A percentile compares a stretch with the other conserved stretches of the same genome.
Conservation (phyloP, 192 early-diverging fungal species). For the Entomortierella chlamydospora region DNA sequence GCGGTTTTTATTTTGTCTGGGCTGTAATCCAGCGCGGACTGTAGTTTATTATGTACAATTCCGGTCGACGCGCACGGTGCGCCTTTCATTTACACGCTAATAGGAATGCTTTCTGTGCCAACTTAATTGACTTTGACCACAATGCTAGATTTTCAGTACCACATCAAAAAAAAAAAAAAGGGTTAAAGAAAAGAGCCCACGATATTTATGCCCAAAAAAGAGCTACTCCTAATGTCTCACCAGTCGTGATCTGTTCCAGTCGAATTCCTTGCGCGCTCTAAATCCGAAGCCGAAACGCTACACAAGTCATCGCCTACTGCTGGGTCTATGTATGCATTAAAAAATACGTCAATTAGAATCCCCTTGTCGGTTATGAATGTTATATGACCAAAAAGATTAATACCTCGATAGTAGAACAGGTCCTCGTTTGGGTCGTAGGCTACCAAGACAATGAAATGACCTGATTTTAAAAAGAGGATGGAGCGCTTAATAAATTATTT, state of each 20-base stretch:
- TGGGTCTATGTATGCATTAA: conserved; percentile 66
- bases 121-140: conserved; percentile 24
- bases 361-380: too few relatives aligned
- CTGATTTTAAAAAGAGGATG: conserved; percentile 39
- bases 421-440: conserved; percentile 85
- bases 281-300: conserved; percentile 65
- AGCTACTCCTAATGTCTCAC: conserved; percentile 24
- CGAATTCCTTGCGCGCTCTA: conserved; percentile 77
- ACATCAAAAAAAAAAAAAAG: not conserved
- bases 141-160: conserved; percentile 5
- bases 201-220: not conserved
- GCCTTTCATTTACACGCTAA: not conserved
- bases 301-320: conserved; percentile 80
- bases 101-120: not conserved
- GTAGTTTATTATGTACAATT: not conserved
- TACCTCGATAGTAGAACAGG: conserved; percentile 79
- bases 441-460: conserved; percentile 91
- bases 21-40: too few relatives aligned
- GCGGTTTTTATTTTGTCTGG: too few relatives aligned
- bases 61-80: not conserved
- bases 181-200: not conserved
- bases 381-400: not conserved
- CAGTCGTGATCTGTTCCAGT: conserved; percentile 89
- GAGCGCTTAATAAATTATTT: too few relatives aligned
- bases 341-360: not conserved